Evolutionary conservation across 2,329 filamentous ascomycete genomes (phyloP), one percentile per base, ranked within the genome.

Genomic region (Elsinoe necatrix): DNA sequence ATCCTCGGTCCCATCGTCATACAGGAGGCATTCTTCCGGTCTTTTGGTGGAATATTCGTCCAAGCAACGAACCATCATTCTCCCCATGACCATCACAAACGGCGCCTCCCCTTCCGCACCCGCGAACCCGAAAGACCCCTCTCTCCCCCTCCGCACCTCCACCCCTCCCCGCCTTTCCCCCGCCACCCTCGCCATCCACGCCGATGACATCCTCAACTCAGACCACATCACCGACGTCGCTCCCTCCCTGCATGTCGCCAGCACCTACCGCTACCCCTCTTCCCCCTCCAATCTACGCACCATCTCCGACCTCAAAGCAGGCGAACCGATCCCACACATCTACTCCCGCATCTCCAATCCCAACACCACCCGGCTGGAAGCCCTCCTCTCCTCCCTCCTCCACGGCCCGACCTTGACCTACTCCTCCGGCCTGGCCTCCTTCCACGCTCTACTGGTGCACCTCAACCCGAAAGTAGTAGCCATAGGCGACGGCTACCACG

Each of bases 401-500:
- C 78, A 81, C 62, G 87, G 80, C 4, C 85, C 84, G 1, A 73
- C 80, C 1, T 68, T 96, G 25, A 88, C 86, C 54, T 98, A 97
- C 74, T 76, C 82, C 35, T 95, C 88, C 2, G 93, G 93, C 3
- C 81, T 97, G 20, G 81, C 89, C 9, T 89, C 92, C 54, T 91
- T 96, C 73, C 88, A 97, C 71, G 91, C 89, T 29, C 76, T 95
- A 58, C 79, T 97, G 1, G 84, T 91, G n/a, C 83, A 84, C 66
- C 74, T 95, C 7, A 90, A 95, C 69, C 93, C 93, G 0, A 83
- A 83, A 63, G 84, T 85, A 58, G 82, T 97, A 57, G 86, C 89
- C 63, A 89, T 97, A 62, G 84, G 84, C 35, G 83, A 80, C 14
- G 91, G 90, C 41, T 98, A 97, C 73, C 93, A 97, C 73, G 93